Evolutionary conservation across 169 alveolate species (phyloP), one percentile per base, ranked within the genome.

Genomic region (Eimeria brunetti): DNA sequence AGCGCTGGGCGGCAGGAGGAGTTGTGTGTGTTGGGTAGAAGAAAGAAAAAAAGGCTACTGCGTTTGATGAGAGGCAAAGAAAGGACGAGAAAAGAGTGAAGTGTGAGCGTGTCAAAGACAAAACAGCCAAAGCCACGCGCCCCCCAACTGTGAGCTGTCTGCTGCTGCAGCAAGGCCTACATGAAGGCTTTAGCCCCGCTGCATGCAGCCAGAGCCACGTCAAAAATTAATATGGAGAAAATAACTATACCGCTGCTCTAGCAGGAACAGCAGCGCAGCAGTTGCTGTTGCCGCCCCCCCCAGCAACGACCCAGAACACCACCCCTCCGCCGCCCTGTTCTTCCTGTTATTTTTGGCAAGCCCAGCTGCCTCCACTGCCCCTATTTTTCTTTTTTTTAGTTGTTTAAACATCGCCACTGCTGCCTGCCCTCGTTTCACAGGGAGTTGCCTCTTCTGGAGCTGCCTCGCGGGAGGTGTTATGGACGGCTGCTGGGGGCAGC

Each of bases 221-320:
- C 30, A 44, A 78, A 38, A 8, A 16, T 12, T 44, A 46, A 78
- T 78, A 41, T 78, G 24, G 44, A 46, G 38, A 22, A 27, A 24
- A 4, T 5, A 41, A 78, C 44, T n/a, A 73, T 41, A 38, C 12
- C 56, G 8, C 18, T 24, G 12, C 1, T 44, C 16, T 38, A 75
- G 58, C 56, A 38, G 85, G 30, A 41, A 4, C 46, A 41, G n/a
- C 69, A 8, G 88, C 88, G 18, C 69, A 78, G 88, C 44, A 36
- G 88, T 49, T 64, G 41, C 75, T 46, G 46, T 0, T 4, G 60
- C 62, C 36, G 36, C 86, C 44, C 88, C 88, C 88, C 88, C 75
- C 60, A 51, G 46, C 88, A 20, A 11, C 88, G 69, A 78, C 88
- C 88, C 88, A 78, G 88, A 78, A 78, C 88, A 78, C 88, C 88